Conservation (phyloP, 1,139 yeast species). For the Kodamaea fungicola region DNA sequence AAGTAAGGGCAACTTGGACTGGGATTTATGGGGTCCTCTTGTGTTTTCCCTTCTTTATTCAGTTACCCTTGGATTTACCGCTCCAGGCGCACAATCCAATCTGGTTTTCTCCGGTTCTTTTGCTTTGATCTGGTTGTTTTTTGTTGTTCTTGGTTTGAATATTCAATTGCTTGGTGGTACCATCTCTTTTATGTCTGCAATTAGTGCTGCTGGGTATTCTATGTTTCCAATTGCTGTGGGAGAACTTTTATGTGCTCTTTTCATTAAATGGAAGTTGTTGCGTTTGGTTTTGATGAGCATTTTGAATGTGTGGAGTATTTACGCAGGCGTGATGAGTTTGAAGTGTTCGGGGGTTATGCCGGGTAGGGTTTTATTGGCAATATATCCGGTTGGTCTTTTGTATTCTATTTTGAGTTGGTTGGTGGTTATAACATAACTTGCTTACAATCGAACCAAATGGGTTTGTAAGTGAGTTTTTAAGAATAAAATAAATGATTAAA, state of each 20-base stretch:
- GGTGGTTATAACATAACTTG: too few species aligned
- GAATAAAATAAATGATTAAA: too few species aligned
- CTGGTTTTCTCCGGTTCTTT: constrained; percentile 51
- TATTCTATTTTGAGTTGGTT: constrained; percentile 76
- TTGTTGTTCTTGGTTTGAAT: constrained; percentile 58
- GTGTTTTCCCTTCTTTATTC: constrained; percentile 66
- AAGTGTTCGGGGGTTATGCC: constrained; percentile 67
- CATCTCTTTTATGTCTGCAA: constrained; percentile 71
- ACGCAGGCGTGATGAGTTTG: constrained; percentile 63
- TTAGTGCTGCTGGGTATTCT: constrained; percentile 79
- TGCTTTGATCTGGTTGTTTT: constrained; percentile 53
- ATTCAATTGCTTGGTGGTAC: constrained; percentile 75
- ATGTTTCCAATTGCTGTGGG: constrained; percentile 74
- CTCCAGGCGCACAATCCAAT: constrained; percentile 32
- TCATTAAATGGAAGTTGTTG: constrained; percentile 49
- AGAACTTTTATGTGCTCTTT: constrained; percentile 55
- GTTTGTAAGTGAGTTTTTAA: too few species aligned
- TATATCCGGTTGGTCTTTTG: constrained; percentile 76
- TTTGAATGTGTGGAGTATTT: constrained; percentile 69
- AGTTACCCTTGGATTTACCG: constrained; percentile 46
- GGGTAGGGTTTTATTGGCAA: constrained; percentile 67
- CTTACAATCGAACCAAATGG: too few species aligned
- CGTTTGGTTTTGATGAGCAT: constrained; percentile 52
- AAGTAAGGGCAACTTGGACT: constrained; percentile 47
- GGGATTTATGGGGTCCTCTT: constrained; percentile 93